These are phyloP conservation scores for Penicillium salamii DNA, from an alignment of 495 filamentous ascomycete genomes.

Conservation along the genomic window DNA sequence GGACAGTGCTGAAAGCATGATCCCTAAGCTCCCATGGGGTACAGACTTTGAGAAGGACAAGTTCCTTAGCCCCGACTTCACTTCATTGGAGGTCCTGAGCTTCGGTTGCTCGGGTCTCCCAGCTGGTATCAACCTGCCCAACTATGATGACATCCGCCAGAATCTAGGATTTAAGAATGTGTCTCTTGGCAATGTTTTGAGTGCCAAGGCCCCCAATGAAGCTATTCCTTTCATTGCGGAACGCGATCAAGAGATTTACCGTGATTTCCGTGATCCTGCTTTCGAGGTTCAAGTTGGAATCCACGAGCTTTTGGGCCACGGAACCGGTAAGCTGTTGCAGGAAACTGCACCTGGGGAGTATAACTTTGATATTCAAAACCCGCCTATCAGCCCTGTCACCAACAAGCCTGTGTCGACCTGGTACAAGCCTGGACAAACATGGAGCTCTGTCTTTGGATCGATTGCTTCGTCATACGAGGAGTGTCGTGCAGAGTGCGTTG, in stretches of 20 bases:
- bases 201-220: conserved; percentile 86
- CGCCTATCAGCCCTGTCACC: conserved; percentile 76
- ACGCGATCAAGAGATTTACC: conserved; percentile 71
- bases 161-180: conserved; percentile 98
- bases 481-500: conserved; percentile 81
- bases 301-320: conserved; percentile 94
- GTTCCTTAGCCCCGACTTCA: conserved; percentile 93
- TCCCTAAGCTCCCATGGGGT: conserved; percentile 84
- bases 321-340: conserved; percentile 91
- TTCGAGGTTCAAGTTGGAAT: conserved; percentile 96
- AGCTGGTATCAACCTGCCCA: conserved; percentile 76
- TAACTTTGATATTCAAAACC: conserved; percentile 81
- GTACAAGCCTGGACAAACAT: conserved; percentile 93
- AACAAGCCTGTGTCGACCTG: conserved; percentile 74
- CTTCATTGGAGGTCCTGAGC: conserved; percentile 72
- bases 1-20: conserved; percentile 72
- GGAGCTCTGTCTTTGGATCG: conserved; percentile 86
- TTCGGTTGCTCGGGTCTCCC: conserved; percentile 81
- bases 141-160: conserved; percentile 93
- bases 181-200: conserved; percentile 83
- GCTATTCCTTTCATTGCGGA: conserved; percentile 82
- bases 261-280: conserved; percentile 73
- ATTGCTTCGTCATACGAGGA: conserved; percentile 87
- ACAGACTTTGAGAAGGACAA: conserved; percentile 92
- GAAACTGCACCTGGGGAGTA: conserved; percentile 76